These are phyloP conservation scores for Ascocoryne sarcoides DNA, from an alignment of 2,329 filamentous ascomycete species.

Conservation along the genomic window DNA sequence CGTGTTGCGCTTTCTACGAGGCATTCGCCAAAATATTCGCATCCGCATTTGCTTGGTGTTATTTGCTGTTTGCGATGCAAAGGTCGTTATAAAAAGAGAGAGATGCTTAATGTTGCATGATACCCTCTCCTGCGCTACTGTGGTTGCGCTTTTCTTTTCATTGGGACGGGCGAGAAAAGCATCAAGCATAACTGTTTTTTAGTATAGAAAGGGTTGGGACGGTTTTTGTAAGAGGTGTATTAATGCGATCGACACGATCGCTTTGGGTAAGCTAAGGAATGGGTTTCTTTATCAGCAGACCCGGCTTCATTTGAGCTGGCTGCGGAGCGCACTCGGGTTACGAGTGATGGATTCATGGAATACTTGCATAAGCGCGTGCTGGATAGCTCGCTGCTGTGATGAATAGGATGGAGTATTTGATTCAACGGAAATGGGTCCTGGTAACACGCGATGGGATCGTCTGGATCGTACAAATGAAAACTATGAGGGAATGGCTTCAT, in stretches of 20 bases:
- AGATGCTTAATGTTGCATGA: constrained; percentile 2
- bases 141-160: constrained; percentile 2
- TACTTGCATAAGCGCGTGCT: background rate
- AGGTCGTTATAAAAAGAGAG: no score
- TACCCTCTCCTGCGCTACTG: constrained; percentile 2
- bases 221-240: background rate
- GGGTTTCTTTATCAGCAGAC: background rate
- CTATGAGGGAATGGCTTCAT: background rate
- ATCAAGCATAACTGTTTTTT: background rate
- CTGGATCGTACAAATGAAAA: background rate
- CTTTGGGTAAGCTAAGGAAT: background rate
- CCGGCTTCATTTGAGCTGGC: background rate
- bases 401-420: background rate
- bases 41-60: no score
- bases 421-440: background rate
- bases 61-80: no score
- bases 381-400: background rate
- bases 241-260: background rate
- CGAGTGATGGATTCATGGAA: background rate
- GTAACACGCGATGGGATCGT: background rate
- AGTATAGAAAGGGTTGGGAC: background rate
- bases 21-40: no score
- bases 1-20: no score
- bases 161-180: constrained; percentile 1
- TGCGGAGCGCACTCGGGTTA: background rate